These are phyloP conservation scores for Lichtheimia ornata DNA, from an alignment of 371 early-diverging fungal genomes.

Conservation along the genomic window DNA sequence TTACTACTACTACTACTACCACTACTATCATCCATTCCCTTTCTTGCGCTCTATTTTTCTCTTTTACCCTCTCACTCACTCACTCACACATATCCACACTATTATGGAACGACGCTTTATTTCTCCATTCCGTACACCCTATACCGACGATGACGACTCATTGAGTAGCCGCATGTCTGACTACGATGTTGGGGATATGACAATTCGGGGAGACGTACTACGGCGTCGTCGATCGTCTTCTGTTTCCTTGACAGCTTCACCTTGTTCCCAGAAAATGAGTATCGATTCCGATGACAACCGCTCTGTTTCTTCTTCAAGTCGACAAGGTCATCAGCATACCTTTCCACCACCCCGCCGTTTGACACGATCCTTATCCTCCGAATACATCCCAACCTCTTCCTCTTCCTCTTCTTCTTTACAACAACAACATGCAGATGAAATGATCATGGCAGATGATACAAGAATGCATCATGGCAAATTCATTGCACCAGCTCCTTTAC, in stretches of 20 bases:
- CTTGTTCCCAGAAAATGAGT: constrained; percentile 42
- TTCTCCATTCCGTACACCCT: neutral
- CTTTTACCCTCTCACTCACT: neutral
- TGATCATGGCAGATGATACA: neutral
- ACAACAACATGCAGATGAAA: neutral
- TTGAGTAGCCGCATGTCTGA: constrained; percentile 30
- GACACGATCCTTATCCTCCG: constrained; percentile 16
- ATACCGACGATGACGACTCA: constrained; percentile 31
- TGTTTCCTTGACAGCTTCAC: constrained; percentile 24
- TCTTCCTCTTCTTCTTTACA: neutral
- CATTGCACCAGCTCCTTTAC: constrained; percentile 1
- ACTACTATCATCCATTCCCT: neutral
- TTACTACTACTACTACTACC: neutral
- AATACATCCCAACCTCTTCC: neutral
- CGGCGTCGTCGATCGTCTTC: constrained; percentile 20
- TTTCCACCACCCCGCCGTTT: neutral
- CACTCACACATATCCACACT: neutral
- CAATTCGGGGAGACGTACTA: neutral
- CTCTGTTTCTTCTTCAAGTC: constrained; percentile 25
- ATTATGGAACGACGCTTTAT: neutral
- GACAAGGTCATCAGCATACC: neutral
- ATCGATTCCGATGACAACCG: constrained; percentile 44
- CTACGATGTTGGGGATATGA: constrained; percentile 16
- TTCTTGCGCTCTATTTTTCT: neutral
- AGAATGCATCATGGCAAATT: neutral